phyloP scores from a whole-genome alignment of 2,329 filamentous ascomycete species.

The Cucurbitaria berberidis region DNA sequence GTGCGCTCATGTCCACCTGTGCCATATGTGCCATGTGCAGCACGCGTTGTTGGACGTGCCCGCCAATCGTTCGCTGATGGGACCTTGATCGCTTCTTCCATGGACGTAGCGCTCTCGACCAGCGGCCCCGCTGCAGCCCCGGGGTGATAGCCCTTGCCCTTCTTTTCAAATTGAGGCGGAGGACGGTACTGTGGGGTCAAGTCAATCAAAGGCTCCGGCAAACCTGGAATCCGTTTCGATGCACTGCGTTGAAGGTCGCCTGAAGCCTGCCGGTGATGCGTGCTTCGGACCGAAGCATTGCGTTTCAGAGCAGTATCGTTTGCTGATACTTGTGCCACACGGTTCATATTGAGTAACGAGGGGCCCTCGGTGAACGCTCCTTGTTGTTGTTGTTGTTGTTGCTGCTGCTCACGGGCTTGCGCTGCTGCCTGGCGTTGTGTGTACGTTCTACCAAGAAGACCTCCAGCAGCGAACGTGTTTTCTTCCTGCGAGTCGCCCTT shows the following conservation, averaged over 20 bases:
- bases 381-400: too few relatives aligned
- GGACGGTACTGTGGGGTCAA: constrained; percentile 70
- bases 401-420: constrained; percentile 51
- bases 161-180: constrained; percentile 64
- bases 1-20: constrained; percentile 40
- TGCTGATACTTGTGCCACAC: constrained; percentile 30
- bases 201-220: constrained; percentile 69
- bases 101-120: constrained; percentile 55
- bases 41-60: constrained; percentile 38
- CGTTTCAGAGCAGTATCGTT: constrained; percentile 37
- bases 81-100: constrained; percentile 51
- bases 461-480: constrained; percentile 54
- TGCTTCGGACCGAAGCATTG: constrained; percentile 42
- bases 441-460: constrained; percentile 59
- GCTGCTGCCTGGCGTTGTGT: constrained; percentile 53
- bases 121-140: constrained; percentile 49
- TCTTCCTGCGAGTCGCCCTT: constrained; percentile 34
- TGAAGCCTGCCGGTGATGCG: constrained; percentile 38
- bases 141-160: constrained; percentile 58
- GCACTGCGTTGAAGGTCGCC: constrained; percentile 53
- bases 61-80: constrained; percentile 56
- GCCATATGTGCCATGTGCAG: constrained; percentile 35
- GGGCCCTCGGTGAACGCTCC: constrained; percentile 63
- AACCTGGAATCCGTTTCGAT: constrained; percentile 50
- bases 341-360: constrained; percentile 59